Percentiles rank a stretch among this genome's conserved stretches.
phyloP scores from a whole-genome alignment of 2,329 filamentous ascomycete species.

The Calonectria hongkongensis region DNA sequence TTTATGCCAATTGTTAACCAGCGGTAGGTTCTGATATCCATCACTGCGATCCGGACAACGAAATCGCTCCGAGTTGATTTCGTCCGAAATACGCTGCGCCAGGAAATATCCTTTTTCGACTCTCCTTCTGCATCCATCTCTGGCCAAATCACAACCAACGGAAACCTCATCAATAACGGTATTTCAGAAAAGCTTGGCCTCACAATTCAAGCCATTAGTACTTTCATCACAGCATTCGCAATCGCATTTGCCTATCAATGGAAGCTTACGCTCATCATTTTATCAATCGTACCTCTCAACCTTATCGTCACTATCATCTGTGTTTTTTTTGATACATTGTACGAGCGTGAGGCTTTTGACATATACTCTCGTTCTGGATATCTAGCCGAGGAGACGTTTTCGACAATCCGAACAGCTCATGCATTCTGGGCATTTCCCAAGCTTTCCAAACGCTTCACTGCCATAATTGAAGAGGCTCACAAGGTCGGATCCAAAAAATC shows the following conservation, averaged over 20 bases:
- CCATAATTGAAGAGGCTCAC: slow-evolving; percentile 63
- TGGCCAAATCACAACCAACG: slow-evolving; percentile 68
- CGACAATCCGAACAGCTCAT: slow-evolving; percentile 69
- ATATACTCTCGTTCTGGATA: slow-evolving; percentile 65
- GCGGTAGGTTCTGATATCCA: slow-evolving; percentile 59
- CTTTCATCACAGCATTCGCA: slow-evolving; percentile 62
- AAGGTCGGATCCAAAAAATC: slow-evolving; percentile 65
- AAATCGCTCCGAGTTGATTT: slow-evolving; percentile 62
- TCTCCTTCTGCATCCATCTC: slow-evolving; percentile 65
- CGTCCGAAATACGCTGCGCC: slow-evolving; percentile 63
- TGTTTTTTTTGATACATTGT: slow-evolving; percentile 62
- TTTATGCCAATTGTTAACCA: slow-evolving; percentile 9
- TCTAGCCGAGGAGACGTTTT: slow-evolving; percentile 70
- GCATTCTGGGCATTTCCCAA: slow-evolving; percentile 70
- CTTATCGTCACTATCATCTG: slow-evolving; percentile 63
- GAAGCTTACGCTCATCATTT: slow-evolving; percentile 66
- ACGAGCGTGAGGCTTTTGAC: slow-evolving; percentile 66
- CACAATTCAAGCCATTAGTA: slow-evolving; percentile 63
- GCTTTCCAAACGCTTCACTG: slow-evolving; percentile 64
- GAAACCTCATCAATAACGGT: slow-evolving; percentile 66
- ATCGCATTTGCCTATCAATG: slow-evolving; percentile 64
- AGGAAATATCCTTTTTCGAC: slow-evolving; percentile 76
- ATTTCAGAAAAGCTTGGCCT: slow-evolving; percentile 67
- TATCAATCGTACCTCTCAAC: slow-evolving; percentile 67
- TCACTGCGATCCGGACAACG: slow-evolving; percentile 61